Percentiles rank a stretch among this genome's conserved stretches.
These are phyloP conservation scores for Alternaria brassicicola DNA, from an alignment of 2,329 filamentous ascomycete genomes.

Conservation along the genomic window DNA sequence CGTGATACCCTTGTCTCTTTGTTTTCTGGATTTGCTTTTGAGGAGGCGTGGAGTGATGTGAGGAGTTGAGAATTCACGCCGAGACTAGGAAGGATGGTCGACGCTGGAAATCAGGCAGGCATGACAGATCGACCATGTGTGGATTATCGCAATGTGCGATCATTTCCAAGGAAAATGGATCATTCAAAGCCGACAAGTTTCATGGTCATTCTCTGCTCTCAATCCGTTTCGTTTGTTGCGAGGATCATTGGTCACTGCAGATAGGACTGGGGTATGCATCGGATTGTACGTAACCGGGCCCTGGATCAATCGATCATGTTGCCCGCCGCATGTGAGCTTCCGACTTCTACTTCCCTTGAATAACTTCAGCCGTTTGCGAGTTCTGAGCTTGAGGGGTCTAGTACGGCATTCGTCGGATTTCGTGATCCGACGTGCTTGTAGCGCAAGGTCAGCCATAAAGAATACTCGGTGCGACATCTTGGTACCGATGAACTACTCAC, in stretches of 20 bases:
- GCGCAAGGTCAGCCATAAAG: constrained; percentile 24
- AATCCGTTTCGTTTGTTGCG: background rate
- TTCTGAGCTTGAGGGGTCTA: background rate
- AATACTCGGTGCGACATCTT: background rate
- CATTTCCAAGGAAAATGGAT: background rate
- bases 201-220: background rate
- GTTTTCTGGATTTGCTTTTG: background rate
- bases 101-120: background rate
- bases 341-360: background rate
- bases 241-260: background rate
- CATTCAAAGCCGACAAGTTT: background rate
- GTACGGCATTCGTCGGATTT: constrained; percentile 22
- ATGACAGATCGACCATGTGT: background rate
- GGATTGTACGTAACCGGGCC: background rate
- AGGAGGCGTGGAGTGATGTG: background rate
- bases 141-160: background rate
- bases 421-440: constrained; percentile 44
- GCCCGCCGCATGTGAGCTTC: background rate
- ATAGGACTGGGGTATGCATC: background rate
- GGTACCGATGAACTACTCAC: background rate
- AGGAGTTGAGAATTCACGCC: background rate
- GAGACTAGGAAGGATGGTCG: background rate
- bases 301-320: background rate
- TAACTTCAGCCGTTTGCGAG: background rate
- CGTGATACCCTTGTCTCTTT: background rate